These are phyloP conservation scores for Geranium brycei DNA, from an alignment of 345 rosid species.

Conservation along the genomic window DNA sequence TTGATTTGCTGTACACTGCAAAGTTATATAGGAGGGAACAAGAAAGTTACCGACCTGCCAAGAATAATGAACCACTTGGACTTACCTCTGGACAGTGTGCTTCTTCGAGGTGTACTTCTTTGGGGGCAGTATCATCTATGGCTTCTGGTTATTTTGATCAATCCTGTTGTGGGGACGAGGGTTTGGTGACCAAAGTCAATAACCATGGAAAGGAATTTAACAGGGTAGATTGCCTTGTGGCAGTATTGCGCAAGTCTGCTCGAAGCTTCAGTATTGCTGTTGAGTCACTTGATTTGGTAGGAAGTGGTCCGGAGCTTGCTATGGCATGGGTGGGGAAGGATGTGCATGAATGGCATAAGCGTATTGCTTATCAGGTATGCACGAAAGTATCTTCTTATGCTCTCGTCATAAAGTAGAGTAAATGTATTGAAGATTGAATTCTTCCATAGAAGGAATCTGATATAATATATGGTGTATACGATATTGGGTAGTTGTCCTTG, in stretches of 20 bases:
- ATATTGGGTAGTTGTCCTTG: too few species aligned
- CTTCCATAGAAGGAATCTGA: too few species aligned
- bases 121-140: constrained; percentile 20
- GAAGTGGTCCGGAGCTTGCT: constrained; percentile 37
- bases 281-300: constrained; percentile 36
- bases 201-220: constrained; percentile 21
- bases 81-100: constrained; percentile 6
- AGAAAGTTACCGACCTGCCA: constrained; percentile 11
- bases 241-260: constrained; percentile 56
- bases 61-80: constrained; percentile 11
- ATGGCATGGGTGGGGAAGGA: constrained; percentile 69
- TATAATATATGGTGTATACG: too few species aligned
- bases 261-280: constrained; percentile 38
- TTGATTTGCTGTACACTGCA: constrained; percentile 4
- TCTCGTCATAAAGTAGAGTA: neutral
- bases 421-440: neutral
- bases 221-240: constrained; percentile 42
- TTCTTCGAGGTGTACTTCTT: constrained; percentile 15
- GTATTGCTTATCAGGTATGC: constrained; percentile 37
- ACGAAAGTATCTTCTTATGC: neutral
- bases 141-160: constrained; percentile 18
- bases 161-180: constrained; percentile 16
- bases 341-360: constrained; percentile 51
- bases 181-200: constrained; percentile 12
- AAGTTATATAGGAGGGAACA: constrained; percentile 17